Evolutionary conservation across 257 asterid genomes (phyloP).

Genomic region (Solanum gracilifrons): DNA sequence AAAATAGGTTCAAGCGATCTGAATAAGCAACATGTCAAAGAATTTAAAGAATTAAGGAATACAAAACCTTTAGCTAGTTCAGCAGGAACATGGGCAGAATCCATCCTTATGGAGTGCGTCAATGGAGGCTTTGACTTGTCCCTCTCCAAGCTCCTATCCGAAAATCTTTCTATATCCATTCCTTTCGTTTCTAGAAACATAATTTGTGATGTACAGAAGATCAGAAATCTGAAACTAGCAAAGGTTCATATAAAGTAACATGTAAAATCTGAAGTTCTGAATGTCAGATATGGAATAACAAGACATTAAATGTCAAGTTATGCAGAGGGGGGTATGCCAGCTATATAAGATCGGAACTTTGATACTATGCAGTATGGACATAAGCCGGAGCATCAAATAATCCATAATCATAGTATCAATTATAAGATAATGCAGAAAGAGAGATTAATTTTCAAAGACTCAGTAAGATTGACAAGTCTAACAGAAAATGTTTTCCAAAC

Average conservation of each 20-base stretch:
- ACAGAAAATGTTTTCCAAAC: background rate
- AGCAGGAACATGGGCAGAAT: constrained; percentile 46
- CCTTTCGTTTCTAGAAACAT: constrained; percentile 26
- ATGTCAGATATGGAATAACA: background rate
- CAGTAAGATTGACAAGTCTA: background rate
- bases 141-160: constrained; percentile 24
- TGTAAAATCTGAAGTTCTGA: background rate
- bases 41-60: background rate
- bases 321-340: background rate
- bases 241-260: background rate
- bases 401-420: background rate
- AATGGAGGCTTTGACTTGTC: constrained; percentile 28
- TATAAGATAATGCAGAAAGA: background rate
- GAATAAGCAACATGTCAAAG: background rate
- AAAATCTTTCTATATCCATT: constrained; percentile 43
- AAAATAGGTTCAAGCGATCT: background rate
- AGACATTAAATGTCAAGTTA: background rate
- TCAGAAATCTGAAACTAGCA: background rate
- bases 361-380: background rate
- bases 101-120: constrained; percentile 36
- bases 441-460: background rate
- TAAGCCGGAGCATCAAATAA: background rate
- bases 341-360: background rate
- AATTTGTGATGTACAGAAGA: background rate
- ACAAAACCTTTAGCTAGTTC: constrained; percentile 45